These are phyloP conservation scores for Pleurotus salmoneostramineus DNA, from an alignment of 768 basidiomycete species.

Conservation along the genomic window DNA sequence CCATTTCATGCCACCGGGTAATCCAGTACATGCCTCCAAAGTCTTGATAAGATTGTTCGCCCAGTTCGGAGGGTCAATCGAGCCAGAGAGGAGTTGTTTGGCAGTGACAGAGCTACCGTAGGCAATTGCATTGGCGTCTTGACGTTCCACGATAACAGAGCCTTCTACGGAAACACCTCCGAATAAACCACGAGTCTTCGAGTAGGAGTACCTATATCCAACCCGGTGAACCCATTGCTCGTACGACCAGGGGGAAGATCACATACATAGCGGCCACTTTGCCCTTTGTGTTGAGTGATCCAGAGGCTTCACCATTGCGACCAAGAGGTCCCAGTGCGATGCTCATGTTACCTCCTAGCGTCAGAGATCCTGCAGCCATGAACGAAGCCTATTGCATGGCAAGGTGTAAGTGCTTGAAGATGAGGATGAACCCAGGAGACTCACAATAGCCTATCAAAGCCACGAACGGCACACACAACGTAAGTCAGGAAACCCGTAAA, in stretches of 20 bases:
- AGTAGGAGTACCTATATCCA: slow-evolving; percentile 87
- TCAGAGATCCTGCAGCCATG: slow-evolving; percentile 92
- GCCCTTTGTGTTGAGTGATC: slow-evolving; percentile 78
- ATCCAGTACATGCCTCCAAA: slow-evolving; percentile 66
- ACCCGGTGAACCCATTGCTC: no score
- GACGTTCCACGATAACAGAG: slow-evolving; percentile 88
- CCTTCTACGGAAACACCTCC: slow-evolving; percentile 90
- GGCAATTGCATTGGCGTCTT: slow-evolving; percentile 87
- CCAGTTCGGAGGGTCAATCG: slow-evolving; percentile 74
- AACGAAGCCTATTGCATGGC: slow-evolving; percentile 58
- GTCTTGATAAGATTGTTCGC: slow-evolving; percentile 70
- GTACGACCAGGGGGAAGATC: no score
- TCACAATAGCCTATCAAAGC: slow-evolving; percentile 74
- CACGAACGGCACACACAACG: no score
- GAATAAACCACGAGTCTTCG: slow-evolving; percentile 90
- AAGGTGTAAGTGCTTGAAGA: not conserved
- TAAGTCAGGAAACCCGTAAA: slow-evolving; percentile 8
- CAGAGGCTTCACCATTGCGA: slow-evolving; percentile 90
- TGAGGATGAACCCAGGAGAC: slow-evolving; percentile 18
- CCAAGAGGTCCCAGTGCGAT: slow-evolving; percentile 90
- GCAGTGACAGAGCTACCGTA: slow-evolving; percentile 72
- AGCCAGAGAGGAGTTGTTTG: slow-evolving; percentile 78
- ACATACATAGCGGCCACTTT: slow-evolving; percentile 93
- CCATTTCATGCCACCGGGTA: slow-evolving; percentile 70
- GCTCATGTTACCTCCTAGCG: slow-evolving; percentile 88